Base-by-base conservation (phyloP, 2,329 filamentous ascomycete species). In the Myriosclerotinia duriaeana region DNA sequence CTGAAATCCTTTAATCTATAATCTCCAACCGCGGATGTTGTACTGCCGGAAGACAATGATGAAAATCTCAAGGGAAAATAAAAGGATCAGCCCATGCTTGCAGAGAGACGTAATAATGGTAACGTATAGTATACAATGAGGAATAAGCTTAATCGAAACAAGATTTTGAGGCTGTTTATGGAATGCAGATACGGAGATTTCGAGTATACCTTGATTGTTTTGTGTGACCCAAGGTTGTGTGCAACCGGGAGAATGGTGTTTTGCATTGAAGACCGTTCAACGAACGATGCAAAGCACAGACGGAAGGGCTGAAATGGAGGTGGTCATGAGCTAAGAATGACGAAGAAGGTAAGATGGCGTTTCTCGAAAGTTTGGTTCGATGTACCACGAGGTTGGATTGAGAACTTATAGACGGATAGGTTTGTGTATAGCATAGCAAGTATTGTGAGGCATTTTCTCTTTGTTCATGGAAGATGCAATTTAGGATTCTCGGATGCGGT, bases 381-480 rank as follows among this genome's bases (percentile, higher is more conserved):
- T 65, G 53, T 44, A 53, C 38, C 63, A 59, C 34, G 34, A 53
- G 63, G 63, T 22, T 60, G 22, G 22, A 61, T 38, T 50, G 14
- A 20, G 54, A 36, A 58, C 44, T 5, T 48, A 38, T 2, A 15
- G n/a, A 3, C 26, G 34, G 9, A 22, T 20, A 7, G 11, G 40
- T 15, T 17, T 12, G 9, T 38, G 17, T 44, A 59, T 58, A 26
- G n/a, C 6, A 42, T 46, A 3, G 11, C n/a, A 64, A 14, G 58
- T 50, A 50, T 38, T 50, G 34, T 60, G 58, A 60, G 44, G 44
- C 58, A 60, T 60, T 60, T 60, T 30, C 3, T 44, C 4, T 15
- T 5, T 5, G 38, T 17, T 58, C 8, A 11, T 26, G 34, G n/a
- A 60, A 50, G 58, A 17, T 38, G 46, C 8, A 9, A 26, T 60